Evolutionary conservation across 2,329 filamentous ascomycete species (phyloP).

Genomic region (Penicillium sp.): DNA sequence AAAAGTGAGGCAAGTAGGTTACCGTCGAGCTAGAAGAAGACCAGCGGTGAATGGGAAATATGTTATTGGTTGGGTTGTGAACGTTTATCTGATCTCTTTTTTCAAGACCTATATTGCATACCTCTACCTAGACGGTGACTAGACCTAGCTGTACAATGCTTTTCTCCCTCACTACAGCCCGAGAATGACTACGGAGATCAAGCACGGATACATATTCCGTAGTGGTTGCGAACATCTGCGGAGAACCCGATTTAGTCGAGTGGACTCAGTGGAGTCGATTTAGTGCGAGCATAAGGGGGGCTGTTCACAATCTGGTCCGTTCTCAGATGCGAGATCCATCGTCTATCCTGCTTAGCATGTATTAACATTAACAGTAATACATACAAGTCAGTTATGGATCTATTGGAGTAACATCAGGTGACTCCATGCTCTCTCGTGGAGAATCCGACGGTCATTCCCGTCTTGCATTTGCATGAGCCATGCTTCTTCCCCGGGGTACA

Average conservation of each 20-base stretch:
- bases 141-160: too few relatives aligned
- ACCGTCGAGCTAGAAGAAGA: slow-evolving; percentile 6
- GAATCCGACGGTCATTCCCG: slow-evolving; percentile 19
- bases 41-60: slow-evolving; percentile 23
- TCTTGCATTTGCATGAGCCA: slow-evolving; percentile 29
- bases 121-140: too few relatives aligned
- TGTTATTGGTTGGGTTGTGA: slow-evolving; percentile 10
- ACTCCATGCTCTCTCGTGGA: slow-evolving; percentile 19
- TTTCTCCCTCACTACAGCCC: too few relatives aligned
- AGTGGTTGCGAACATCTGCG: slow-evolving; percentile 16
- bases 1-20: slow-evolving; percentile 8
- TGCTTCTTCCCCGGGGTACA: slow-evolving; percentile 17
- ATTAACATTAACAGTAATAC: background rate
- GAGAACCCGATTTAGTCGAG: background rate
- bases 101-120: too few relatives aligned
- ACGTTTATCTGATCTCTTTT: slow-evolving; percentile 23
- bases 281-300: slow-evolving; percentile 16
- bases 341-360: background rate
- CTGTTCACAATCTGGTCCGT: slow-evolving; percentile 26
- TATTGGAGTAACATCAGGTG: too few relatives aligned
- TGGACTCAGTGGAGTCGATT: slow-evolving; percentile 29
- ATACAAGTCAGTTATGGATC: too few relatives aligned
- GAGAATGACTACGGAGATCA: too few relatives aligned
- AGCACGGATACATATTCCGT: too few relatives aligned
- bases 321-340: slow-evolving; percentile 24